A percentile compares a stretch with the other conserved stretches of the same genome.
Evolutionary conservation across 2,329 filamentous ascomycete species (phyloP).

Genomic region (Dactylellina cionopaga): DNA sequence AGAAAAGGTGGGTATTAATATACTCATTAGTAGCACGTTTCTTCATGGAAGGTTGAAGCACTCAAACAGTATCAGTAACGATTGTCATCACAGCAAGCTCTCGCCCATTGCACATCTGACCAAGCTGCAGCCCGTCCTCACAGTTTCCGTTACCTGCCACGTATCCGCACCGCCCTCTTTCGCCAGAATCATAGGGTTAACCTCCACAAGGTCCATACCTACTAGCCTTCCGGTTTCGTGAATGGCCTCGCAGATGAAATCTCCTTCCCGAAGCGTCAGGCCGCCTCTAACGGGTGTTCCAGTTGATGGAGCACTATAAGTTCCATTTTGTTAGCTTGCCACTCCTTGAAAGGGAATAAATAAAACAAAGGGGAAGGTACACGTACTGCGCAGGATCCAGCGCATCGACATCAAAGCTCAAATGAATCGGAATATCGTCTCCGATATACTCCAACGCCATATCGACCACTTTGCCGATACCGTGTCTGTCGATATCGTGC

Average conservation of each 20-base stretch:
- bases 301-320: slow-evolving; percentile 81
- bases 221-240: slow-evolving; percentile 81
- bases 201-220: slow-evolving; percentile 75
- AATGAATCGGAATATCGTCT: slow-evolving; percentile 91
- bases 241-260: slow-evolving; percentile 92
- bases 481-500: slow-evolving; percentile 96
- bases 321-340: background rate
- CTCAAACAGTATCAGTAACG: background rate
- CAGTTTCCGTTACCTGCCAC: slow-evolving; percentile 71
- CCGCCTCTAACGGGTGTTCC: slow-evolving; percentile 94
- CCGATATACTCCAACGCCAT: slow-evolving; percentile 98
- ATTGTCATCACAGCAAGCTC: slow-evolving; percentile 75
- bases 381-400: slow-evolving; percentile 80
- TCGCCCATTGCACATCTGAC: slow-evolving; percentile 93
- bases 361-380: background rate
- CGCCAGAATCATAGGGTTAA: slow-evolving; percentile 60
- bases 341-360: background rate
- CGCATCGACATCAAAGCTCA: slow-evolving; percentile 96
- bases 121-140: slow-evolving; percentile 87
- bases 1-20: background rate
- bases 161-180: slow-evolving; percentile 68
- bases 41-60: background rate
- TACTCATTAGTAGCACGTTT: background rate
- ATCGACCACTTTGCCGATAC: slow-evolving; percentile 94
- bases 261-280: slow-evolving; percentile 90